Conservation (phyloP, 805 yeast genomes). For the Maudiozyma barnettii region DNA sequence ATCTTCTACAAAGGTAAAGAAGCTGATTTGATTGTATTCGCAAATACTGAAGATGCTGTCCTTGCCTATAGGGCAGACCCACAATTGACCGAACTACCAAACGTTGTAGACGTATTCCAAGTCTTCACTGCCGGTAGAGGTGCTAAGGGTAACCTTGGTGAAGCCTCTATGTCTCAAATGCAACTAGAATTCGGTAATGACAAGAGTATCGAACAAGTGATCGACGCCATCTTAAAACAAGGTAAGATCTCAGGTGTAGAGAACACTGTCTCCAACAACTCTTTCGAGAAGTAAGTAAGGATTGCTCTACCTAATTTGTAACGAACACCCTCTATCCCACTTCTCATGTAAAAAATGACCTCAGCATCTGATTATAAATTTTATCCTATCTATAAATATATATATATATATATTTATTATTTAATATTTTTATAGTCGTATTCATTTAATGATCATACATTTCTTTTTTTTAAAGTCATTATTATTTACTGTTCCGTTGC, state of each 20-base stretch:
- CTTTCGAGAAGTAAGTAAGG: not conserved
- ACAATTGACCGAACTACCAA: slow-evolving; percentile 34
- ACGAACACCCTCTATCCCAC: no score
- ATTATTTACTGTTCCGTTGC: no score
- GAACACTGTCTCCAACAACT: not conserved
- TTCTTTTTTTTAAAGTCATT: no score
- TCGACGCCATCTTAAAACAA: slow-evolving; percentile 47
- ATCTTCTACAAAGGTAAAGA: slow-evolving; percentile 56
- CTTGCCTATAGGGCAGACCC: slow-evolving; percentile 39
- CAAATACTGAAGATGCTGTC: slow-evolving; percentile 43
- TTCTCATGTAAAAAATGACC: not conserved
- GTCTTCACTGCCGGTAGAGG: slow-evolving; percentile 60
- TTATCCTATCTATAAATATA: no score
- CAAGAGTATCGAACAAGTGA: slow-evolving; percentile 43
- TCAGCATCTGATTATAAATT: not conserved
- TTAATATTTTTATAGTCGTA: not conserved
- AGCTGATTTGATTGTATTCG: slow-evolving; percentile 57
- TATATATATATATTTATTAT: not conserved
- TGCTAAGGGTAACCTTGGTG: slow-evolving; percentile 58
- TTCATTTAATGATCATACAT: not conserved
- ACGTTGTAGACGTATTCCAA: slow-evolving; percentile 57
- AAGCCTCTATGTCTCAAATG: slow-evolving; percentile 58
- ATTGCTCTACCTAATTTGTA: not conserved
- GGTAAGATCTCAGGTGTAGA: slow-evolving; percentile 41
- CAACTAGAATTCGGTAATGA: slow-evolving; percentile 58